Base-by-base conservation (phyloP, 1,284 basidiomycete genomes). In the Ceratorhiza oryzae-sativae region DNA sequence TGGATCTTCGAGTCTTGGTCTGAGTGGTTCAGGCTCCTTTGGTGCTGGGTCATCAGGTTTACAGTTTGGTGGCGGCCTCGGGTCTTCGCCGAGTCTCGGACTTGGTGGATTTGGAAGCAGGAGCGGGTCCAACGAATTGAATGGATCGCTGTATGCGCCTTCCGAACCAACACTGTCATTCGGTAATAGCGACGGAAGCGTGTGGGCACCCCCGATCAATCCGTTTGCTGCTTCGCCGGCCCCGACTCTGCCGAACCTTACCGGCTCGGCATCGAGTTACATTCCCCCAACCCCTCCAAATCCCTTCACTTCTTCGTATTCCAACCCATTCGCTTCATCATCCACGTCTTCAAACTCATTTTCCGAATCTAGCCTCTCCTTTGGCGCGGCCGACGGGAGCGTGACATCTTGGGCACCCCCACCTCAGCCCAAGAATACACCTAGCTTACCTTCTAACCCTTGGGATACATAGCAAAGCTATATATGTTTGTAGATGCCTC, bases 341-440 rank as follows among this genome's bases (percentile, higher is more conserved):
- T 45, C 15, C 6, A 45, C 9, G 4, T 45, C 42, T 10, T 45
- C 42, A 6, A 61, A 51, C 23, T 71, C 70, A 0, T 56, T 61
- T 12, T 49, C 73, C 5, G 55, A 41, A 4, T 65, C 70, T 18
- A 53, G 36, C n/a, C 23, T 73, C 13, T 73, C 73, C 4, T 74
- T 74, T 45, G 73, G 73, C 8, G 60, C 62, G 2, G 36, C 46
- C 6, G 73, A 74, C 34, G 73, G 71, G 18, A 55, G 30, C 25
- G 45, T 73, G 5, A 59, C 49, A 5, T 56, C 72, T 13, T 73
- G 72, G 72, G 53, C 53, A 18, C 53, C 53, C 3, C 53, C 72
- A 27, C 53, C 72, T 8, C 41, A 55, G 36, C 72, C 72, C 20
- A 67, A 55, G 55, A 73, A 70, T 30, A 58, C 36, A 55, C 34